These are phyloP conservation scores for Stellera chamaejasme DNA, from an alignment of 345 rosid species.

Conservation along the genomic window DNA sequence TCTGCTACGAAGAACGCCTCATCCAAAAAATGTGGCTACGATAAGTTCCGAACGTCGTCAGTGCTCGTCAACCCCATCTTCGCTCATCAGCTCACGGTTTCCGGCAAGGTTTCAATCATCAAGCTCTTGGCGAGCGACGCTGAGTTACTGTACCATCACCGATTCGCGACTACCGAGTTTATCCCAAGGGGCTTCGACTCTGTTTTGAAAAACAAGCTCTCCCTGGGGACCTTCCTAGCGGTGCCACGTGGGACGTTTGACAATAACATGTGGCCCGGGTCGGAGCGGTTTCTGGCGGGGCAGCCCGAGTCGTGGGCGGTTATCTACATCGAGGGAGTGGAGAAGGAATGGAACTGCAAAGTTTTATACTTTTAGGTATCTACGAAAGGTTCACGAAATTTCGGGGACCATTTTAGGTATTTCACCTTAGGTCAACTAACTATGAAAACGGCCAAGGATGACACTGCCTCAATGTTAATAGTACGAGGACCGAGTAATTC, in stretches of 20 bases:
- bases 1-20: slow-evolving; percentile 86
- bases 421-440: too few relatives aligned
- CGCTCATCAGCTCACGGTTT: slow-evolving; percentile 57
- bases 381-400: too few relatives aligned
- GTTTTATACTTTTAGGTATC: too few relatives aligned
- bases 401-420: too few relatives aligned
- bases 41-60: slow-evolving; percentile 82
- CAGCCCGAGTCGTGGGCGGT: slow-evolving; percentile 91
- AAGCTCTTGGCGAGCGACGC: slow-evolving; percentile 47
- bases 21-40: slow-evolving; percentile 81
- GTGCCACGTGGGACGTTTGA: slow-evolving; percentile 40
- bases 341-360: slow-evolving; percentile 87
- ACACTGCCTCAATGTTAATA: too few relatives aligned
- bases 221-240: slow-evolving; percentile 70
- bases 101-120: slow-evolving; percentile 40
- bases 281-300: slow-evolving; percentile 45
- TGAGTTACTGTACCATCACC: slow-evolving; percentile 58
- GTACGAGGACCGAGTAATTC: too few relatives aligned
- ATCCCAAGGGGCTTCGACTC: slow-evolving; percentile 91
- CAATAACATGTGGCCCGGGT: slow-evolving; percentile 45
- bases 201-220: slow-evolving; percentile 63
- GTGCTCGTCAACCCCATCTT: slow-evolving; percentile 86
- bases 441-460: too few relatives aligned
- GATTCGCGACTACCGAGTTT: slow-evolving; percentile 85
- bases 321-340: slow-evolving; percentile 55